Evolutionary conservation across 305 asterid species (phyloP), one percentile per base, ranked within the genome.

Genomic region (Fraxinus ornus): DNA sequence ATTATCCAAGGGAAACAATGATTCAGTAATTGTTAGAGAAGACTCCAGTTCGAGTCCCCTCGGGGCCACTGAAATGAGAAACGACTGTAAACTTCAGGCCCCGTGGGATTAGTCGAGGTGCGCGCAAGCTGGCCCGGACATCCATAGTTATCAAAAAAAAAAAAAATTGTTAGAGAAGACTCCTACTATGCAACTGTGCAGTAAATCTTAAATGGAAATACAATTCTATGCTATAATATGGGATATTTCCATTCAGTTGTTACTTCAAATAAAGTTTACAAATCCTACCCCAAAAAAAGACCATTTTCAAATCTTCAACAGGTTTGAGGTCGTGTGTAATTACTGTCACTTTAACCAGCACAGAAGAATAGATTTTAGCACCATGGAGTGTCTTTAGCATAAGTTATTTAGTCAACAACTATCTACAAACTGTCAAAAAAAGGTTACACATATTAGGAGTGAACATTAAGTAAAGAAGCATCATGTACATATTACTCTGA

Each of bases 201-300:
- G 60, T 49, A 22, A 76, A 52, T 28, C 47, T 22, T 39, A 79
- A 78, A 1, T 44, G 37, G 36, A 44, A 49, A 57, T 32, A 33
- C n/a, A 22, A 36, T 64, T 73, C 19, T 62, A 24, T 10, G 62
- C 1, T 52, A 52, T 52, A 57, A 39, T 21, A 76, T 47, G 60
- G 55, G 13, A 60, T n/a, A 83, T 66, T 66, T 76, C 35, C 72
- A 78, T 73, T 39, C 52, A 75, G 52, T 49, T 74, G 62, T 75
- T 77, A 75, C 60, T 49, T 24, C 35, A 66, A 22, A 36, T 24
- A 5, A 60, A 76, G 78, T 26, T 80, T 80, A 22, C 44, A 83
- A 84, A 49, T 75, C 35, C 68, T 68, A 41, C 52, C 68, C 68
- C 57, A 73, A 81, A 77, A 49, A 39, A 39, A 55, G 68, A 44